Percentiles rank a stretch among this genome's conserved stretches.
Conservation (phyloP, 805 yeast species). For the Wickerhamomyces mucosus region DNA sequence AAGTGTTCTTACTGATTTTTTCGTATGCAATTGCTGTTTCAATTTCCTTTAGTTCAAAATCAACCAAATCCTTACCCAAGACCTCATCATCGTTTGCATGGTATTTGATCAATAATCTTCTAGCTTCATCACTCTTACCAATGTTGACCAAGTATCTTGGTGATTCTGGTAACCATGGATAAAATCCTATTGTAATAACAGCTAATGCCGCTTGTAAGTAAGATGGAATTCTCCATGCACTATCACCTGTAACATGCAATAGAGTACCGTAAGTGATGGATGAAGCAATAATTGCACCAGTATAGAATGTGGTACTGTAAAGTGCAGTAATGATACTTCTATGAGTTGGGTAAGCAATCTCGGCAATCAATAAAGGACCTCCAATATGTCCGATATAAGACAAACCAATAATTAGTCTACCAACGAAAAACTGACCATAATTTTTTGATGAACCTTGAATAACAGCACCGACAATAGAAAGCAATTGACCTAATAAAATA, state of each 20-base stretch:
- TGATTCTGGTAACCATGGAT: constrained; percentile 42
- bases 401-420: constrained; percentile 38
- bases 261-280: constrained; percentile 19
- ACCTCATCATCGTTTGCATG: too few species aligned
- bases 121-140: constrained; percentile 35
- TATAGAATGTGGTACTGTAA: constrained; percentile 41
- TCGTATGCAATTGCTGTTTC: constrained; percentile 31
- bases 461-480: constrained; percentile 16
- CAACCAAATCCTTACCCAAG: constrained; percentile 27
- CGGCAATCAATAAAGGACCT: constrained; percentile 40
- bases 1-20: constrained; percentile 19
- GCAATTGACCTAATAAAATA: constrained; percentile 10
- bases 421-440: constrained; percentile 12
- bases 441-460: constrained; percentile 22
- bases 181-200: constrained; percentile 28
- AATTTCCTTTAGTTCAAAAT: constrained; percentile 32
- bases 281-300: constrained; percentile 41
- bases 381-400: constrained; percentile 37
- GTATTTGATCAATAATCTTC: constrained; percentile 25
- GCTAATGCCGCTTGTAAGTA: constrained; percentile 41
- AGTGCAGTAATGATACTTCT: constrained; percentile 31
- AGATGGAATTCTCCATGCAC: constrained; percentile 52
- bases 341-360: constrained; percentile 38
- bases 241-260: constrained; percentile 21
- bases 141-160: constrained; percentile 36